Evolutionary conservation across 2,329 filamentous ascomycete genomes (phyloP), one percentile per base, ranked within the genome.

Genomic region (Ophiocordyceps robertsii): DNA sequence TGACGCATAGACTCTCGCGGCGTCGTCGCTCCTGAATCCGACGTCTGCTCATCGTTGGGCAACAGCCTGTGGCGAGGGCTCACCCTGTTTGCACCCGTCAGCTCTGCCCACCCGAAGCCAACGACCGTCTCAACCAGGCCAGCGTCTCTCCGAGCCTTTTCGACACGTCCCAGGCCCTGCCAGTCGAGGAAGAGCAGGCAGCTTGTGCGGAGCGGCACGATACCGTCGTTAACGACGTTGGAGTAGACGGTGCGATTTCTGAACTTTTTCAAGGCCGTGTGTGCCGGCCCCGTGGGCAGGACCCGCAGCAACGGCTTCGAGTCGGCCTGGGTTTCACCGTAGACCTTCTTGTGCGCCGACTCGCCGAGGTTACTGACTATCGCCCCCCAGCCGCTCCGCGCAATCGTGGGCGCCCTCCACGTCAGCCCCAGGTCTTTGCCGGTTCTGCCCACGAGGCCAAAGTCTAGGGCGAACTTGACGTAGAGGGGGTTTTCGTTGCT

Each of bases 401-500:
- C 82, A 54, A 93, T 73, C 1, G 84, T 90, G 8, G 90, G 90
- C 13, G 90, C 82, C 53, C 87, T 78, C 92, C 92, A 98, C 1
- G 89, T 95, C 47, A 98, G 67, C 19, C 92, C 92, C 9, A 98
- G 71, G 64, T 98, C 92, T 60, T 96, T 87, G 8, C 92, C 92
- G 3, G 92, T 95, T 42, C 90, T 77, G n/a, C 92, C 92, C 13
- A 98, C 90, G 1, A 98, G 72, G 0, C 92, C 92, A 64, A 96
- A 94, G 58, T 98, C 92, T 4, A 98, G 69, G 0, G 92, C 92
- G 60, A 98, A 96, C 55, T 89, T 94, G 61, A 98, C 85, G 58
- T 98, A 98, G 43, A 96, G 72, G 0, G 92, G 92, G 53, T 98
- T 98, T 58, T 98, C 92, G 58, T 98, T 95, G 61, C 90, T 96